Evolutionary conservation across 2,329 filamentous ascomycete genomes (phyloP).

Genomic region (Ophiostoma perfectum): DNA sequence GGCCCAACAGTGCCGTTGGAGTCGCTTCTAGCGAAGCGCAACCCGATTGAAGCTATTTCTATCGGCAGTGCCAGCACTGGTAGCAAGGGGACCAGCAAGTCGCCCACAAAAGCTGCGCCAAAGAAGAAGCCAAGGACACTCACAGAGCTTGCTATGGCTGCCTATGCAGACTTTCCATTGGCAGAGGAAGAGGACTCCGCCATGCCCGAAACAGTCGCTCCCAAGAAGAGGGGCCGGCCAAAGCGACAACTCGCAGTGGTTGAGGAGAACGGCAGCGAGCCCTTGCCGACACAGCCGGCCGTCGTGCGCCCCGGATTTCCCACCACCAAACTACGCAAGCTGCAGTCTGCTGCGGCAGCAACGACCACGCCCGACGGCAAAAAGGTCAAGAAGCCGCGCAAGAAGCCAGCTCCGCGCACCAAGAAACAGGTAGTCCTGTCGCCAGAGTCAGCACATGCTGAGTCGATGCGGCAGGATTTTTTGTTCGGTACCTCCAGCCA

Average conservation of each 20-base stretch:
- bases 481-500: conserved; percentile 85
- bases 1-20: conserved; percentile 9
- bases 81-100: conserved; percentile 28
- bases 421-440: conserved; percentile 55
- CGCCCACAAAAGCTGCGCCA: conserved; percentile 45
- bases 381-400: conserved; percentile 10
- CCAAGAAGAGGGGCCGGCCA: neutral
- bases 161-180: conserved; percentile 44
- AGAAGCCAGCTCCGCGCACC: conserved; percentile 28
- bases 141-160: conserved; percentile 69
- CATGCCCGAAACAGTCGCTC: neutral
- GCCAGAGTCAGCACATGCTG: conserved; percentile 60
- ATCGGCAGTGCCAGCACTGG: conserved; percentile 29
- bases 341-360: conserved; percentile 15
- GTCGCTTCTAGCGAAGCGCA: conserved; percentile 48
- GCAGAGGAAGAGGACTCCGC: neutral
- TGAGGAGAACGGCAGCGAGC: conserved; percentile 25
- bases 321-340: conserved; percentile 33
- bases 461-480: conserved; percentile 66
- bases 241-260: conserved; percentile 30
- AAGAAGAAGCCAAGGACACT: conserved; percentile 72
- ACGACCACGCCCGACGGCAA: conserved; percentile 22
- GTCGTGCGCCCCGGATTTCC: conserved; percentile 28
- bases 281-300: conserved; percentile 2
- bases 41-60: conserved; percentile 48